Conservation (phyloP, 352 stramenopile genomes). For the Salisapilia sapeloensis region DNA sequence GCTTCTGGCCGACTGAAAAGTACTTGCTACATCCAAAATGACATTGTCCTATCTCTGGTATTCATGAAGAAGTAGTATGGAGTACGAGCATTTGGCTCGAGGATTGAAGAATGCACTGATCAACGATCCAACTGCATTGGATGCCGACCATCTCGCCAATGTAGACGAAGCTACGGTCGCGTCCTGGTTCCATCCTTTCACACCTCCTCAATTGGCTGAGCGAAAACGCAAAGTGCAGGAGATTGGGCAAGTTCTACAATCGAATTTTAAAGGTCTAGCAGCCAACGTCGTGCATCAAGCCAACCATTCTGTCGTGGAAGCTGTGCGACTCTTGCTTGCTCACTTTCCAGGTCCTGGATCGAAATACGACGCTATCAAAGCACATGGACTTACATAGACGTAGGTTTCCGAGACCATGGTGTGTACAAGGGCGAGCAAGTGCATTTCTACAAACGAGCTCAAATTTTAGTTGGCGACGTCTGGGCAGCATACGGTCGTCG, state of each 20-base stretch:
- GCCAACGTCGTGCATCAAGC: slow-evolving; percentile 34
- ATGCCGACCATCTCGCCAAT: slow-evolving; percentile 19
- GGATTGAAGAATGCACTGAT: slow-evolving; percentile 56
- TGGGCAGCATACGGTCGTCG: slow-evolving; percentile 72
- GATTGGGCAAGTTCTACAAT: slow-evolving; percentile 24
- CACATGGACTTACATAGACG: not conserved
- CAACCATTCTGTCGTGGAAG: slow-evolving; percentile 31
- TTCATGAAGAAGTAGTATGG: slow-evolving; percentile 21
- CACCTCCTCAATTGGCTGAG: slow-evolving; percentile 39
- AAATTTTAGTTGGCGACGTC: slow-evolving; percentile 78
- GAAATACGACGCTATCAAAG: not conserved
- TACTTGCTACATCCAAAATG: slow-evolving; percentile 6
- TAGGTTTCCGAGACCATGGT: slow-evolving; percentile 65
- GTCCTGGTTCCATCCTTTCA: slow-evolving; percentile 50
- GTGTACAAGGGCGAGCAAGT: slow-evolving; percentile 71
- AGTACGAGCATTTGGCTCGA: slow-evolving; percentile 76
- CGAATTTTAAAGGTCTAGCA: slow-evolving; percentile 24
- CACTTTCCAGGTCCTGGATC: slow-evolving; percentile 31
- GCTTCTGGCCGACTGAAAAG: slow-evolving; percentile 76
- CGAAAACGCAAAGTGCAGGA: slow-evolving; percentile 38
- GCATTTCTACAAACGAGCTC: slow-evolving; percentile 82
- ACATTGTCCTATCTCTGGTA: not conserved
- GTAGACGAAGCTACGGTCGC: slow-evolving; percentile 23
- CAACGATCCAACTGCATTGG: slow-evolving; percentile 30
- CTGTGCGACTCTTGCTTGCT: slow-evolving; percentile 41